phyloP scores from a whole-genome alignment of 2,329 filamentous ascomycete species.

The Fusarium virguliforme region DNA sequence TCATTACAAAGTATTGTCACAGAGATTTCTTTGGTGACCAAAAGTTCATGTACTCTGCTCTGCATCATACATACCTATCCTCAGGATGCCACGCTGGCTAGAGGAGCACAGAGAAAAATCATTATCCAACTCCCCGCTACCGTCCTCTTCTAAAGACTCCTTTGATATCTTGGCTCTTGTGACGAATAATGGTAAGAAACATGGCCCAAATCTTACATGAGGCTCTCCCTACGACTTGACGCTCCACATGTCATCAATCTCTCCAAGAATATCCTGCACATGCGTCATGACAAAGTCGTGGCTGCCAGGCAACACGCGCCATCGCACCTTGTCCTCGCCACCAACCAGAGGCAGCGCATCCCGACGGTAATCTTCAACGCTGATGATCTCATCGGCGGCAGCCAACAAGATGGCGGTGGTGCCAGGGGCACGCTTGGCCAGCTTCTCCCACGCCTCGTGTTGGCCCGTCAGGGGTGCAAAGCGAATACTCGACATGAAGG shows the following conservation, averaged over 20 bases:
- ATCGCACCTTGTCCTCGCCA: constrained; percentile 65
- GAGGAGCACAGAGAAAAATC: constrained; percentile 17
- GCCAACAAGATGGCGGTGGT: constrained; percentile 70
- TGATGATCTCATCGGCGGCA: constrained; percentile 67
- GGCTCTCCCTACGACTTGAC: constrained; percentile 24
- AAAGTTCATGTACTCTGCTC: constrained; percentile 27
- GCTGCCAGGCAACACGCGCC: constrained; percentile 67
- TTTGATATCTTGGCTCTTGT: not conserved
- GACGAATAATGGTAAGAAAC: not conserved
- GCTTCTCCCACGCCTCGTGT: constrained; percentile 65
- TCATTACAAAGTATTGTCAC: not conserved
- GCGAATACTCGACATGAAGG: constrained; percentile 73
- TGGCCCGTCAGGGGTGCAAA: constrained; percentile 69
- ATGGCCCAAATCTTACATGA: not conserved
- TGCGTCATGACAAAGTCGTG: constrained; percentile 78
- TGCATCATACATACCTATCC: constrained; percentile 17
- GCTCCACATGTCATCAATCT: constrained; percentile 67
- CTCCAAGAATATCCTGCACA: constrained; percentile 60
- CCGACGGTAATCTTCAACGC: constrained; percentile 64
- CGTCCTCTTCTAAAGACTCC: not conserved
- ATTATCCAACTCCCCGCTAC: constrained; percentile 32
- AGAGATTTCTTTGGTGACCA: constrained; percentile 10
- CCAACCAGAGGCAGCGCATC: constrained; percentile 68
- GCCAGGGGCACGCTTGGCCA: constrained; percentile 61
- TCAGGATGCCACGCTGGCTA: constrained; percentile 11